These are phyloP conservation scores for Blastocystis sp. DNA, from an alignment of 352 stramenopile genomes.

Conservation along the genomic window DNA sequence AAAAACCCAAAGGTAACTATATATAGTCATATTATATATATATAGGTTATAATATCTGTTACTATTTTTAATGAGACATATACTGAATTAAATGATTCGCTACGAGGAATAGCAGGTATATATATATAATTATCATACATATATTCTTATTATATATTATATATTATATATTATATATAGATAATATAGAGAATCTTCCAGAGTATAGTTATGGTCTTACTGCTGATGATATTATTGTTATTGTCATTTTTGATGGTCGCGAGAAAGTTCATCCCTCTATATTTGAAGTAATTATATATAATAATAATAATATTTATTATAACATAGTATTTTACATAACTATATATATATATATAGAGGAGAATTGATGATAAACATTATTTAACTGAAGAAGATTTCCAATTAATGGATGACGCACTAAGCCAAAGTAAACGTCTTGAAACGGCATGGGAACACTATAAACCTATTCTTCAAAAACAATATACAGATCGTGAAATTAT, in stretches of 20 bases:
- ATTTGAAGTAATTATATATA: slow-evolving; percentile 1
- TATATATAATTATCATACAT: no score
- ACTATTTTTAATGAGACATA: slow-evolving; percentile 36
- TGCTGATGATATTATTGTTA: slow-evolving; percentile 35
- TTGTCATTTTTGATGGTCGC: slow-evolving; percentile 34
- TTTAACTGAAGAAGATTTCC: slow-evolving; percentile 28
- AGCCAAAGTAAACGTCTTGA: slow-evolving; percentile 24
- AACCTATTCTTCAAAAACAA: neutral
- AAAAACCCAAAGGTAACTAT: slow-evolving; percentile 33
- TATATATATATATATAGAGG: no score
- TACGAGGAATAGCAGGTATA: slow-evolving; percentile 34
- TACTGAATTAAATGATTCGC: slow-evolving; percentile 30
- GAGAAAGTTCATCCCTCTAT: slow-evolving; percentile 13
- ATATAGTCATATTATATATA: no score
- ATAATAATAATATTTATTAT: neutral
- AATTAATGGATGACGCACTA: slow-evolving; percentile 27
- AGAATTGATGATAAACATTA: slow-evolving; percentile 30
- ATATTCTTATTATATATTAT: no score
- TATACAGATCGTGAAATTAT: slow-evolving; percentile 29
- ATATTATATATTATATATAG: no score
- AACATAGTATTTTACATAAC: no score
- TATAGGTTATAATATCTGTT: slow-evolving; percentile 24
- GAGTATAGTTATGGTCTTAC: slow-evolving; percentile 32
- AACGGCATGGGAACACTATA: slow-evolving; percentile 31
- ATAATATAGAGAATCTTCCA: slow-evolving; percentile 37